phyloP scores from a whole-genome alignment of 139 green algal genomes.

The Nannochloris sp. region DNA sequence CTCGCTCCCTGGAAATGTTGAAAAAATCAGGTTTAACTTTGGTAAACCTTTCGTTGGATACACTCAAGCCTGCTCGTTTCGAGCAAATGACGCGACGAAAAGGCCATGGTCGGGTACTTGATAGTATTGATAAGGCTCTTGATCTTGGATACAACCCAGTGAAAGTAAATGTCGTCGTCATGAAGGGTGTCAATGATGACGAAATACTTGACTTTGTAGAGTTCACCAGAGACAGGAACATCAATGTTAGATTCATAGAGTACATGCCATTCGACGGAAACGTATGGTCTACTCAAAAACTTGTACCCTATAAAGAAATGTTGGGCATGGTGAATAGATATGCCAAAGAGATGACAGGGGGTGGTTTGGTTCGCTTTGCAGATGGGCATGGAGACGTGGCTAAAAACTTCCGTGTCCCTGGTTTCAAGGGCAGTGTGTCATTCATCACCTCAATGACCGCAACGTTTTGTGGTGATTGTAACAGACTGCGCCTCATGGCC shows the following conservation, averaged over 20 bases:
- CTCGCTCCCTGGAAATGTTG: slow-evolving; percentile 52
- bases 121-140: slow-evolving; percentile 63
- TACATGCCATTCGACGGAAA: slow-evolving; percentile 99
- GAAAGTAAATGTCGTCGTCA: slow-evolving; percentile 96
- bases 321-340: slow-evolving; percentile 1
- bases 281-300: slow-evolving; percentile 74
- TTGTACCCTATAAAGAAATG: slow-evolving; percentile 80
- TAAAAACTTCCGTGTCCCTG: slow-evolving; percentile 84
- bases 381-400: slow-evolving; percentile 77
- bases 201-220: slow-evolving; percentile 92
- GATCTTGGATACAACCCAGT: slow-evolving; percentile 72
- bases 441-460: slow-evolving; percentile 98
- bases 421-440: slow-evolving; percentile 68
- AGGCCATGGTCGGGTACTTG: slow-evolving; percentile 71
- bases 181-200: slow-evolving; percentile 95
- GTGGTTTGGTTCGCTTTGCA: neutral
- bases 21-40: slow-evolving; percentile 60
- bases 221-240: slow-evolving; percentile 60
- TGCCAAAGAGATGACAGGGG: neutral
- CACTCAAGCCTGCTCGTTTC: slow-evolving; percentile 77
- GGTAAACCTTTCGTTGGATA: slow-evolving; percentile 95
- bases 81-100: slow-evolving; percentile 73
- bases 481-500: slow-evolving; percentile 83
- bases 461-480: slow-evolving; percentile 91
- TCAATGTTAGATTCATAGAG: slow-evolving; percentile 99